Evolutionary conservation across 352 stramenopile genomes (phyloP).

Genomic region (Globisporangium sylvaticum): DNA sequence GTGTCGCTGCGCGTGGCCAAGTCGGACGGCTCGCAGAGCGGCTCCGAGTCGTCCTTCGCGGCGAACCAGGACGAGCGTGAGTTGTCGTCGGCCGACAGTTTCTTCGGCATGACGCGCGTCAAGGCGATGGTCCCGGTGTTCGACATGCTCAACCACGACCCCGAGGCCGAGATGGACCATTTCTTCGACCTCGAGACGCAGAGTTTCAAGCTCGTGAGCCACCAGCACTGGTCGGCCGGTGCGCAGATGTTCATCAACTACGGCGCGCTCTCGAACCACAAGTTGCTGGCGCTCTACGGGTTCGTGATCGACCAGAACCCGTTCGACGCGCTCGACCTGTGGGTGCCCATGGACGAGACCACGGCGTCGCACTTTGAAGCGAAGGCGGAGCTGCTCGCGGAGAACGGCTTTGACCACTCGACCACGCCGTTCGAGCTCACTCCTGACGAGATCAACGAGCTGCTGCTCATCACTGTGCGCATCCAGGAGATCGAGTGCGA

Average conservation of each 20-base stretch:
- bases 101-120: conserved; percentile 29
- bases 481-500: conserved; percentile 64
- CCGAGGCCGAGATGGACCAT: conserved; percentile 69
- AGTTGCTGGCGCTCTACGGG: conserved; percentile 74
- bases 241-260: conserved; percentile 83
- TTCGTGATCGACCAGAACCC: conserved; percentile 69
- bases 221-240: conserved; percentile 70
- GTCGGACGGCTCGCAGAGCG: conserved; percentile 14
- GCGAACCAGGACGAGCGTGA: not conserved
- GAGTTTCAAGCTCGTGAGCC: conserved; percentile 59
- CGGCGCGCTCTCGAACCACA: conserved; percentile 77
- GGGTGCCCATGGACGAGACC: conserved; percentile 56
- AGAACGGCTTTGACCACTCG: conserved; percentile 57
- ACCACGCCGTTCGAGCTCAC: conserved; percentile 64
- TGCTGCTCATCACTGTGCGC: conserved; percentile 56
- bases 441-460: conserved; percentile 53
- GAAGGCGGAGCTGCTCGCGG: conserved; percentile 40
- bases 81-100: not conserved
- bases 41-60: not conserved
- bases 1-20: conserved; percentile 53
- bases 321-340: conserved; percentile 72
- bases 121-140: conserved; percentile 86
- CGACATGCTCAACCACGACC: conserved; percentile 86
- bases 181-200: conserved; percentile 48
- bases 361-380: conserved; percentile 38